phyloP scores from a whole-genome alignment of 2,329 filamentous ascomycete genomes.

The Scleromitrula shiraiana region DNA sequence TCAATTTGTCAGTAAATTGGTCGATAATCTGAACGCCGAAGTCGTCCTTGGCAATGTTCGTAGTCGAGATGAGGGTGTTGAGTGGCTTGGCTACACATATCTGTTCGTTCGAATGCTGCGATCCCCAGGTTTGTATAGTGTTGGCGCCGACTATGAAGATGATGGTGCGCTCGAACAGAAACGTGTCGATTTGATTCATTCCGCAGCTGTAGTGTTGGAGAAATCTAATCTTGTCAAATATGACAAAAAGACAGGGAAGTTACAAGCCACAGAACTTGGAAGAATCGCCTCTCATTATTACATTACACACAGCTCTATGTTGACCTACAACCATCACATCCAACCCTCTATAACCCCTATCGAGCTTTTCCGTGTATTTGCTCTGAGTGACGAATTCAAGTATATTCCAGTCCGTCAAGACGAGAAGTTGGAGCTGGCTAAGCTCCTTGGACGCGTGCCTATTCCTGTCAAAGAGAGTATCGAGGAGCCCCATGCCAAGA shows the following conservation, averaged over 20 bases:
- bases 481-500: conserved; percentile 94
- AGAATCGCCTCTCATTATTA: conserved; percentile 98
- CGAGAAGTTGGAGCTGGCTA: conserved; percentile 92
- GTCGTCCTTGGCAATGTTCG: conserved; percentile 90
- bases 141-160: conserved; percentile 90
- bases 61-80: conserved; percentile 89
- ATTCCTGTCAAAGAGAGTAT: conserved; percentile 97
- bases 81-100: conserved; percentile 98
- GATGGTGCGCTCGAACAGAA: conserved; percentile 91
- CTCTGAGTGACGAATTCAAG: conserved; percentile 95
- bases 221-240: conserved; percentile 89
- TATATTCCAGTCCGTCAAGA: conserved; percentile 97
- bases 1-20: conserved; percentile 85
- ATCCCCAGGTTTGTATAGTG: conserved; percentile 89
- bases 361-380: conserved; percentile 93
- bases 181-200: conserved; percentile 94
- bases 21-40: conserved; percentile 94
- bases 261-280: conserved; percentile 89
- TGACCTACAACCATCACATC: conserved; percentile 92
- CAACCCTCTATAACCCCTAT: conserved; percentile 89
- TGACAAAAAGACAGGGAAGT: conserved; percentile 81
- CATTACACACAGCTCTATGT: conserved; percentile 92
- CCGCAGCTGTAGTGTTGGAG: conserved; percentile 78
- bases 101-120: conserved; percentile 96
- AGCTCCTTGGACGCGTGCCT: conserved; percentile 80